Evolutionary conservation across 2,329 filamentous ascomycete species (phyloP).

Genomic region (Trichophyton schoenleinii): DNA sequence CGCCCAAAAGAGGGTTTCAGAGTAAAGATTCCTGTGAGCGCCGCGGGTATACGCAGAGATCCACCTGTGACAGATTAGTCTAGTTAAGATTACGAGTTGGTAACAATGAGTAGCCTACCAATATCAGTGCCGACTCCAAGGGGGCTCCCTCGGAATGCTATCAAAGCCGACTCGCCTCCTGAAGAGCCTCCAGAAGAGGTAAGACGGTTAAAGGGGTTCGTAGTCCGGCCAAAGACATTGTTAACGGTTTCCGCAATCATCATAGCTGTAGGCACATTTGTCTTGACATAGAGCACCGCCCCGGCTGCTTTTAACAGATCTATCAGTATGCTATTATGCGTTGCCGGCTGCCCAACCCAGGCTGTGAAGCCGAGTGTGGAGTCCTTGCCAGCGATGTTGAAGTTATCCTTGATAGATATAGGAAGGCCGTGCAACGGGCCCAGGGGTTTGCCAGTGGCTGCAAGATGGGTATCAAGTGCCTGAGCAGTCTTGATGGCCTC

Average conservation of each 20-base stretch:
- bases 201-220: slow-evolving; percentile 24
- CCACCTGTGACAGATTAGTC: slow-evolving; percentile 21
- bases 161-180: slow-evolving; percentile 28
- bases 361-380: slow-evolving; percentile 13
- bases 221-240: slow-evolving; percentile 32
- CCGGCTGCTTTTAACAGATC: slow-evolving; percentile 45
- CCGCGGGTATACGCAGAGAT: slow-evolving; percentile 31
- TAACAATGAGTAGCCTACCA: slow-evolving; percentile 12
- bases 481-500: slow-evolving; percentile 27
- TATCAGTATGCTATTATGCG: slow-evolving; percentile 44
- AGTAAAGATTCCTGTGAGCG: slow-evolving; percentile 43
- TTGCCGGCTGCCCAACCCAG: slow-evolving; percentile 30
- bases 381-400: slow-evolving; percentile 21
- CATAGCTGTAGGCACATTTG: slow-evolving; percentile 29
- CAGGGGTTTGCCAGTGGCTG: slow-evolving; percentile 13
- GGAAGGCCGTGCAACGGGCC: slow-evolving; percentile 20
- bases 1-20: slow-evolving; percentile 44
- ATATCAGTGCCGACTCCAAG: slow-evolving; percentile 33
- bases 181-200: slow-evolving; percentile 26
- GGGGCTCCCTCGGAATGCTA: slow-evolving; percentile 26
- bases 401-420: slow-evolving; percentile 25
- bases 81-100: not conserved
- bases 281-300: slow-evolving; percentile 32
- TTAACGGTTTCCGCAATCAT: slow-evolving; percentile 36
- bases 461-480: slow-evolving; percentile 21